Conservation (phyloP, 2,329 filamentous ascomycete genomes). For the Cryphonectria carpinicola region DNA sequence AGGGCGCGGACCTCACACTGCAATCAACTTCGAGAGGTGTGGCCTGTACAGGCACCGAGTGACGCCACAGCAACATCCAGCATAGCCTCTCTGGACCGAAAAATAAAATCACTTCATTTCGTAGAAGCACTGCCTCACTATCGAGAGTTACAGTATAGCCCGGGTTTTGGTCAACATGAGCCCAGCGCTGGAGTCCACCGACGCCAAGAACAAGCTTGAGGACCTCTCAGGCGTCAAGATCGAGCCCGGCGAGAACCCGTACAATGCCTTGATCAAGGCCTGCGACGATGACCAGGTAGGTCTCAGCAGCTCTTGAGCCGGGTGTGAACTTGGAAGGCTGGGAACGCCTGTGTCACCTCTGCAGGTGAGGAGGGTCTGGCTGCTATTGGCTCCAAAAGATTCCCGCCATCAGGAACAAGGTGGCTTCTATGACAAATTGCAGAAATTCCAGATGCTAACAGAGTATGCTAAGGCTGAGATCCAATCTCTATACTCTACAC, state of each 20-base stretch:
- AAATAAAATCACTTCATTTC: neutral
- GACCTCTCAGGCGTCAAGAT: conserved; percentile 57
- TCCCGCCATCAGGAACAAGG: neutral
- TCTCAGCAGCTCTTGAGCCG: conserved; percentile 23
- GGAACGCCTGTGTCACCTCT: neutral
- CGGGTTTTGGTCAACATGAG: conserved; percentile 36
- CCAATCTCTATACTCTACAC: conserved; percentile 71
- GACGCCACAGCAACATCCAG: neutral
- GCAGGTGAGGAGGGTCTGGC: neutral
- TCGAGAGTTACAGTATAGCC: neutral
- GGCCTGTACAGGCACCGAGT: neutral
- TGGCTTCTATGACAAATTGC: neutral
- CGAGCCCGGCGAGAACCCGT: conserved; percentile 69
- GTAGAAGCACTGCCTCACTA: neutral
- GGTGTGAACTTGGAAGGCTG: too few relatives aligned
- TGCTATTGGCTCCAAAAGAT: neutral
- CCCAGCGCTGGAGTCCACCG: conserved; percentile 43
- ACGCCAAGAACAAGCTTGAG: conserved; percentile 55
- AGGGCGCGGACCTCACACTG: conserved; percentile 1
- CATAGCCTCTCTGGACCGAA: neutral
- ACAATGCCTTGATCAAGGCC: conserved; percentile 70
- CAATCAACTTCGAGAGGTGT: neutral
- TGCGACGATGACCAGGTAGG: conserved; percentile 70
- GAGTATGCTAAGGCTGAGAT: conserved; percentile 63
- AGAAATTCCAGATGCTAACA: conserved; percentile 9